Evolutionary conservation across 2,329 filamentous ascomycete genomes (phyloP), one percentile per base, ranked within the genome.

Genomic region (Cadophora malorum): DNA sequence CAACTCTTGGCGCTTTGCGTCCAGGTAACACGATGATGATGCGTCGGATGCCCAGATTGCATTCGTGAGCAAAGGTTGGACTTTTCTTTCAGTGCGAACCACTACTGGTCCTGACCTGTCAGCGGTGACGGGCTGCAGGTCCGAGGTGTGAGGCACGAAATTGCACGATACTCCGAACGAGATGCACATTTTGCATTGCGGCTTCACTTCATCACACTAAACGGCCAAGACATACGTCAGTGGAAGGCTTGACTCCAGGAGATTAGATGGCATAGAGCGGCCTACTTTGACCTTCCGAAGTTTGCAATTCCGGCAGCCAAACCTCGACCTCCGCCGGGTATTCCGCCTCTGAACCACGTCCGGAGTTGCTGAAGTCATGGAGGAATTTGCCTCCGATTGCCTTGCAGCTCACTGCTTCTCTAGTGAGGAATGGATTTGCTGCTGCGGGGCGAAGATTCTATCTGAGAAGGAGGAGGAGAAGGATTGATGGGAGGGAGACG

Each of bases 261-360:
- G 35, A 10, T 14, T 2, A 14, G 8, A 38, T 2, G 12, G 12
- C 35, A 38, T 9, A 14, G 35, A 38, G 35, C 85, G 70, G 69
- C 76, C 73, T 75, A 83, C 83, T 79, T 86, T 86, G 63, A 86
- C 79, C 63, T 82, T 79, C 50, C 84, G 78, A 10, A 86, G 73
- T 71, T 86, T 86, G 75, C 85, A 88, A 71, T 87, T 87, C 3
- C 80, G 81, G 69, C 85, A 87, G 2, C 85, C 85, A 23, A 79
- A 78, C 19, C 83, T 79, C 0, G 84, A 86, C 72, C 87, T 87
- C 31, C 76, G 67, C 50, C n/a, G 21, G 8, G 49, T 23, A 5
- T 19, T 16, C 10, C 41, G 41, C 5, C 8, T 6, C 41, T 45
- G 41, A 45, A 14, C 5, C 41, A 5, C 5, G 16, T 12, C 19